Percentiles rank a stretch among this genome's conserved stretches.
Evolutionary conservation across 768 basidiomycete species (phyloP).

Genomic region (Hygrophoropsis aurantiaca): DNA sequence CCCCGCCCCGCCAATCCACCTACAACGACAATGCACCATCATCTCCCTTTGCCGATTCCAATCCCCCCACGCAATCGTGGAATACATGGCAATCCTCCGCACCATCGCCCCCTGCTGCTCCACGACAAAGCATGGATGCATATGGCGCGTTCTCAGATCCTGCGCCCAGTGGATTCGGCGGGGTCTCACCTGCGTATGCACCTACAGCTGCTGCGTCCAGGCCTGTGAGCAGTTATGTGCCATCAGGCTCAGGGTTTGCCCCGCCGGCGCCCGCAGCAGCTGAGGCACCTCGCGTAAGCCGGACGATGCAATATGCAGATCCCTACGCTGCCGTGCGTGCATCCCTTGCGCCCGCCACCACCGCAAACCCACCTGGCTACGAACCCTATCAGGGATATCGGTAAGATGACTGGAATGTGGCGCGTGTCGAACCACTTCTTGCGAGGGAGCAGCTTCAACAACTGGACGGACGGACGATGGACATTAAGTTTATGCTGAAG

Average conservation of each 20-base stretch:
- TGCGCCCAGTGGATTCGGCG: conserved; percentile 71
- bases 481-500: neutral
- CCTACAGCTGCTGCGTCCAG: conserved; percentile 41
- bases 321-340: conserved; percentile 83
- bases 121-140: conserved; percentile 74
- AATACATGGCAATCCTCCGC: conserved; percentile 16
- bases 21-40: conserved; percentile 18
- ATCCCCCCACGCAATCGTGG: conserved; percentile 35
- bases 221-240: conserved; percentile 20
- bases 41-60: conserved; percentile 53
- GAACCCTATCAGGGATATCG: conserved; percentile 54
- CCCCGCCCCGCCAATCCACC: conserved; percentile 22
- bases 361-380: conserved; percentile 46
- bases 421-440: neutral
- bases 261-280: conserved; percentile 38
- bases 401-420: conserved; percentile 30
- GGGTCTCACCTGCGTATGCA: conserved; percentile 33
- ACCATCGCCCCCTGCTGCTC: conserved; percentile 30
- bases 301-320: conserved; percentile 93
- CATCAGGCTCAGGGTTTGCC: conserved; percentile 25
- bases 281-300: conserved; percentile 56
- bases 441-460: too few relatives aligned
- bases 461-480: neutral
- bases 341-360: conserved; percentile 35
- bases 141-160: conserved; percentile 93